Percentiles rank a stretch among this genome's conserved stretches.
Conservation (phyloP, 2,329 filamentous ascomycete species). For the Epichloe hybrida region DNA sequence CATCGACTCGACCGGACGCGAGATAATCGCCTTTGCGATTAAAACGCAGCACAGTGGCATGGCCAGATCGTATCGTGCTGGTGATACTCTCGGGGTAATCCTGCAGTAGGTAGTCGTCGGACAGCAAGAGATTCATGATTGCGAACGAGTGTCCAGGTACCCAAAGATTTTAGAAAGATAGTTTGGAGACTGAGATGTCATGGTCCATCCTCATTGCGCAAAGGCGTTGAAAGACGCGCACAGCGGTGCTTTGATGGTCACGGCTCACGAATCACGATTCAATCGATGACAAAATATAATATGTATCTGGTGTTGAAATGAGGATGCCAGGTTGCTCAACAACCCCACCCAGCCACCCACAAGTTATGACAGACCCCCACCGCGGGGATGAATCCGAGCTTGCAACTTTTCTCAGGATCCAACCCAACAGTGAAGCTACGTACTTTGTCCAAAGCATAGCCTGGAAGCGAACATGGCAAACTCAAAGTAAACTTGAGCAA, state of each 20-base stretch:
- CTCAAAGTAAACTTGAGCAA: conserved; percentile 31
- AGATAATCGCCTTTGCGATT: conserved; percentile 90
- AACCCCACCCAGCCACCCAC: too few relatives aligned
- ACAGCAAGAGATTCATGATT: conserved; percentile 45
- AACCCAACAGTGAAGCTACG: background rate
- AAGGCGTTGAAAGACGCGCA: background rate
- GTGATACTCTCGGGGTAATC: conserved; percentile 88
- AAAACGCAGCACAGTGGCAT: conserved; percentile 64
- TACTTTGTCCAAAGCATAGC: background rate
- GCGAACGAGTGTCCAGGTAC: conserved; percentile 1
- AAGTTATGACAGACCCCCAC: background rate
- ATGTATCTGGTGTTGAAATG: too few relatives aligned
- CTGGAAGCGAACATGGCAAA: conserved; percentile 34
- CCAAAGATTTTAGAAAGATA: background rate
- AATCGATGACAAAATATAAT: background rate
- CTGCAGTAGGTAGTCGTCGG: conserved; percentile 50
- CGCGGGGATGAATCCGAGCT: background rate
- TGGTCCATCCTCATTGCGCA: background rate
- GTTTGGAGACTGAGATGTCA: background rate
- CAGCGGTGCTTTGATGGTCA: too few relatives aligned
- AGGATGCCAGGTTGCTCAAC: too few relatives aligned
- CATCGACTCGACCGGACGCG: conserved; percentile 85
- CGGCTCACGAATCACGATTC: background rate
- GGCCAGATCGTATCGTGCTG: conserved; percentile 64
- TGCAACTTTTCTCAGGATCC: too few relatives aligned